Evolutionary conservation across 441 rosid genomes (phyloP).

Genomic region (Viola pubescens): DNA sequence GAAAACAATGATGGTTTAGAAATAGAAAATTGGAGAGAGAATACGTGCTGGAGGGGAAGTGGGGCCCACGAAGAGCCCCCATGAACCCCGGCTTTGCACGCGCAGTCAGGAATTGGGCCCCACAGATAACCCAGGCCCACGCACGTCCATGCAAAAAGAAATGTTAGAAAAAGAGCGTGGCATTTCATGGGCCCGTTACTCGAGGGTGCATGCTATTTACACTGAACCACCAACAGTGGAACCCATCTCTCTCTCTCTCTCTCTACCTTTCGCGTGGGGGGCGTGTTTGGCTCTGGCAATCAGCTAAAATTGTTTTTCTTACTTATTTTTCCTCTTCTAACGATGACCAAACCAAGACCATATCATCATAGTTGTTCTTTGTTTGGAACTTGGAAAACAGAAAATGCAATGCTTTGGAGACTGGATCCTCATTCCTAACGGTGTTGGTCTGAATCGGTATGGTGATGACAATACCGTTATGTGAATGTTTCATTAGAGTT

Average conservation of each 20-base stretch:
- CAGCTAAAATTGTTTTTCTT: background rate
- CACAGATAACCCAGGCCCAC: constrained; percentile 16
- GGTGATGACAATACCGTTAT: too few relatives aligned
- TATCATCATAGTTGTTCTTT: background rate
- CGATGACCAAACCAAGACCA: too few relatives aligned
- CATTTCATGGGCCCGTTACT: constrained; percentile 18
- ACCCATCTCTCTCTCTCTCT: background rate
- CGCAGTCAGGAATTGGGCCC: constrained; percentile 46
- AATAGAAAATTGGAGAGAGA: background rate
- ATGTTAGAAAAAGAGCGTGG: constrained; percentile 8
- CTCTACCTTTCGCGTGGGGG: background rate
- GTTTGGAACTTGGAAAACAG: background rate
- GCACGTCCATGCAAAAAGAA: constrained; percentile 43
- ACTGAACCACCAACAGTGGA: constrained; percentile 1
- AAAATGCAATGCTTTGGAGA: background rate
- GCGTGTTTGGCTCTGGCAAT: too few relatives aligned
- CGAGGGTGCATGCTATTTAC: constrained; percentile 13
- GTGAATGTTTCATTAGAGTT: too few relatives aligned
- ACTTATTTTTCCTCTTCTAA: background rate
- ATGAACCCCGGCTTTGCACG: constrained; percentile 53
- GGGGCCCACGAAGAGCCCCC: constrained; percentile 35
- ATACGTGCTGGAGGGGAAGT: background rate
- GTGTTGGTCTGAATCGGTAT: background rate
- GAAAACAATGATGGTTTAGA: background rate
- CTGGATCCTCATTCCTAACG: background rate